These are phyloP conservation scores for Euryodendron excelsum DNA, from an alignment of 148 eudicot genomes.

Conservation along the genomic window DNA sequence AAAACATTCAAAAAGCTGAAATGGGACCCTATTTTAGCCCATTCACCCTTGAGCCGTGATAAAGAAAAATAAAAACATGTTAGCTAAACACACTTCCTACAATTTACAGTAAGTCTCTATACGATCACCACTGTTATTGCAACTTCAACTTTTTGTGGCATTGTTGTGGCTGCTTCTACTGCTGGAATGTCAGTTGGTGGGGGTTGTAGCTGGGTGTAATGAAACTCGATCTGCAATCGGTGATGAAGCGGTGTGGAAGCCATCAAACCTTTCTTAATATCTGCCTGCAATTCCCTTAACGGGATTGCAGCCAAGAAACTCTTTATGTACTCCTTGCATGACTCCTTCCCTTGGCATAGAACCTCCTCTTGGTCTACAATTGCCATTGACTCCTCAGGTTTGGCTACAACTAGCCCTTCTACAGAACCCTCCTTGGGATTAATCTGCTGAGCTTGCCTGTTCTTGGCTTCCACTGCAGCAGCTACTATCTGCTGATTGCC, in stretches of 20 bases:
- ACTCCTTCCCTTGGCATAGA: constrained; percentile 74
- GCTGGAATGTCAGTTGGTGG: constrained; percentile 6
- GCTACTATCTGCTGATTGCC: constrained; percentile 29
- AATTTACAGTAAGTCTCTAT: constrained; percentile 14
- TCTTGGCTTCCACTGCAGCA: constrained; percentile 8
- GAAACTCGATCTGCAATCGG: constrained; percentile 82
- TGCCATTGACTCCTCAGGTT: constrained; percentile 17
- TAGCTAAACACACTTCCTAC: constrained; percentile 16
- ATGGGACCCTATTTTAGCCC: background rate
- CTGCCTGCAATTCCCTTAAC: constrained; percentile 70
- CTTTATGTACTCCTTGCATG: constrained; percentile 88
- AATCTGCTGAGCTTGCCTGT: constrained; percentile 6
- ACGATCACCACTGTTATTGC: constrained; percentile 1
- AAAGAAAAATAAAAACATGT: constrained; percentile 4
- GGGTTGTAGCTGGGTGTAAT: constrained; percentile 48
- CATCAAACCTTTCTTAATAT: constrained; percentile 78
- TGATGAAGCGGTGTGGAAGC: constrained; percentile 67
- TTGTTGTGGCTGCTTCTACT: constrained; percentile 14
- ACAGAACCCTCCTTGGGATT: constrained; percentile 11
- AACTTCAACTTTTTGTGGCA: too few relatives aligned
- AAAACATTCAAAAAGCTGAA: constrained; percentile 1
- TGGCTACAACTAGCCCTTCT: background rate
- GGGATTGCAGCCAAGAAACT: constrained; percentile 91
- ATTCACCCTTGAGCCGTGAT: background rate
- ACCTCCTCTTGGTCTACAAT: constrained; percentile 31